phyloP scores from a whole-genome alignment of 371 early-diverging fungal genomes.

The Mortierella sp. region DNA sequence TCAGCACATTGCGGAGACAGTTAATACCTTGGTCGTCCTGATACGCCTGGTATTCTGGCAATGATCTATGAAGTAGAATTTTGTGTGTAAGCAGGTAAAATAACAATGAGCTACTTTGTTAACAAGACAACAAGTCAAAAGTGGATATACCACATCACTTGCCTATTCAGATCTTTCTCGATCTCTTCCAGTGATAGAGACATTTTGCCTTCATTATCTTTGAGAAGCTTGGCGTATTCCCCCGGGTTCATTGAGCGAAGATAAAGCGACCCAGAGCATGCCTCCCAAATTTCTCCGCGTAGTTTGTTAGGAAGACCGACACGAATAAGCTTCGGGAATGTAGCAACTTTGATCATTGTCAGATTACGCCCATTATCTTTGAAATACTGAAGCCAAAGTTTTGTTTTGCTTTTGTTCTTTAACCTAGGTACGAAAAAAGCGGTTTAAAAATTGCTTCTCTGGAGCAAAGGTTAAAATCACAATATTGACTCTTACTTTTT shows the following conservation, averaged over 20 bases:
- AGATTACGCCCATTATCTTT: conserved; percentile 91
- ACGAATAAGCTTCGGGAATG: conserved; percentile 91
- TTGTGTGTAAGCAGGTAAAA: background rate
- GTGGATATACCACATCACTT: background rate
- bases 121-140: background rate
- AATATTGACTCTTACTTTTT: conserved; percentile 61
- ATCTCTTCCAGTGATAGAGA: conserved; percentile 93
- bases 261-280: conserved; percentile 91
- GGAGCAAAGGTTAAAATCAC: background rate
- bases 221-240: conserved; percentile 81
- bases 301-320: conserved; percentile 93
- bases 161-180: conserved; percentile 96
- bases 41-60: conserved; percentile 96
- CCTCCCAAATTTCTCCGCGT: conserved; percentile 97
- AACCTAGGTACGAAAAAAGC: conserved; percentile 33
- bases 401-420: conserved; percentile 83
- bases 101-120: too few relatives aligned
- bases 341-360: conserved; percentile 83
- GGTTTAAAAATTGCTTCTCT: background rate
- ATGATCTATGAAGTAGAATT: conserved; percentile 59
- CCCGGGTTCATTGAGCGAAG: conserved; percentile 89
- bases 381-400: conserved; percentile 61
- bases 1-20: conserved; percentile 89
- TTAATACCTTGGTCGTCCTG: conserved; percentile 93
- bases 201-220: conserved; percentile 72